Conservation (phyloP, 108 stramenopile genomes). For the Skeletonema marinoi region DNA sequence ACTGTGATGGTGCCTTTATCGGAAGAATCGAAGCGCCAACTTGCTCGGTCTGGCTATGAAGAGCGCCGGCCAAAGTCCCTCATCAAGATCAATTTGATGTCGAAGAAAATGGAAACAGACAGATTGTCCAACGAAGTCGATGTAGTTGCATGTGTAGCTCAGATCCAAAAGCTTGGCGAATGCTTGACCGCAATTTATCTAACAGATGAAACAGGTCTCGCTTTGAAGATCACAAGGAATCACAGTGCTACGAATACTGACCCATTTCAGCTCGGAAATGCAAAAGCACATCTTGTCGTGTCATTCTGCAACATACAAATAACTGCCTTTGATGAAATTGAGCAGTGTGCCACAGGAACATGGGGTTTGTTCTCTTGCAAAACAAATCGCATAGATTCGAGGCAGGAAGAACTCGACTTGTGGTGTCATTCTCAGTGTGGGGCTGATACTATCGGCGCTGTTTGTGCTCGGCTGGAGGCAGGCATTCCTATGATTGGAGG, state of each 20-base stretch:
- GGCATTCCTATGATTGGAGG: conserved; percentile 33
- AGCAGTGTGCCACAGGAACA: conserved; percentile 64
- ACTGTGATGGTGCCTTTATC: conserved; percentile 46
- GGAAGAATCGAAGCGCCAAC: conserved; percentile 12
- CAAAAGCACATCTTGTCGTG: conserved; percentile 20
- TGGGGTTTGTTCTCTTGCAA: conserved; percentile 52
- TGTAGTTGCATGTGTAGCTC: conserved; percentile 46
- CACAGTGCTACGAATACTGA: conserved; percentile 25
- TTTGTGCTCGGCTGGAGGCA: conserved; percentile 37
- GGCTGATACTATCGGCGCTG: not conserved
- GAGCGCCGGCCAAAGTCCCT: conserved; percentile 47
- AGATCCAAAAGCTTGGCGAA: conserved; percentile 11
- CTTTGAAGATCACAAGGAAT: conserved; percentile 30
- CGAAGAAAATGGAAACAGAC: conserved; percentile 28
- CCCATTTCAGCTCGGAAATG: conserved; percentile 24
- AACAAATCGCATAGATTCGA: conserved; percentile 10
- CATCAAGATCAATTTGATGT: conserved; percentile 51
- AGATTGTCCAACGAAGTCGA: conserved; percentile 36
- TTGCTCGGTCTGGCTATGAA: conserved; percentile 31
- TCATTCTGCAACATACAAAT: conserved; percentile 61
- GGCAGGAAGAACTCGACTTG: conserved; percentile 33
- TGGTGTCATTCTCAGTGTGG: conserved; percentile 44
- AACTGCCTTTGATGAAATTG: conserved; percentile 56
- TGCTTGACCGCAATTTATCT: conserved; percentile 35
- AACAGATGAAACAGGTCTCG: conserved; percentile 56